Conservation (phyloP, 495 filamentous ascomycete genomes). For the Neurospora sp. region DNA sequence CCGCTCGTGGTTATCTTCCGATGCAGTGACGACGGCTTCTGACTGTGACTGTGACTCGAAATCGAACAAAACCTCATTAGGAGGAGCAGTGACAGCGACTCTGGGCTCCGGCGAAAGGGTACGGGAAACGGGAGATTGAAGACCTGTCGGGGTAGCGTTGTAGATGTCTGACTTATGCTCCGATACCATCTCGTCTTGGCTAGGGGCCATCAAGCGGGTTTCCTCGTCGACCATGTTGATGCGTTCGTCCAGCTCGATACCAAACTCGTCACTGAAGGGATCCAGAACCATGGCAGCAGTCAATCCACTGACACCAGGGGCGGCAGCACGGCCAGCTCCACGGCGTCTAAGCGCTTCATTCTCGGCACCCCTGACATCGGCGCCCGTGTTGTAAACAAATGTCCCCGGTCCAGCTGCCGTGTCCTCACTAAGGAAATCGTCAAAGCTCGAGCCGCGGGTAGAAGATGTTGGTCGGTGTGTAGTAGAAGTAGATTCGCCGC, state of each 20-base stretch:
- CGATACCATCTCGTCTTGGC: conserved; percentile 32
- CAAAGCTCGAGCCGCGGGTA: conserved; percentile 34
- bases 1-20: neutral
- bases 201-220: conserved; percentile 25
- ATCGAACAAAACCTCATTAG: conserved; percentile 20
- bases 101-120: conserved; percentile 13
- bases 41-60: conserved; percentile 14
- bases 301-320: conserved; percentile 37
- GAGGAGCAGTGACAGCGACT: conserved; percentile 3
- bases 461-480: neutral
- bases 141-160: conserved; percentile 33
- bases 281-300: conserved; percentile 44
- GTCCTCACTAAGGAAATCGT: conserved; percentile 42
- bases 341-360: conserved; percentile 38
- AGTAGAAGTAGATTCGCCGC: conserved; percentile 6
- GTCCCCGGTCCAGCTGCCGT: conserved; percentile 34
- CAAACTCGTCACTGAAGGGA: conserved; percentile 50
- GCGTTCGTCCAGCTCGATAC: conserved; percentile 37
- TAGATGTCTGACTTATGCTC: conserved; percentile 37
- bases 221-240: conserved; percentile 15
- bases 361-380: conserved; percentile 20
- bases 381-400: conserved; percentile 42
- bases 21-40: conserved; percentile 3
- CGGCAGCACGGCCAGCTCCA: conserved; percentile 5
- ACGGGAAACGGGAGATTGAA: conserved; percentile 10